Evolutionary conservation across 116 monocot genomes (phyloP).

Genomic region (Trichopus zeylanicus): DNA sequence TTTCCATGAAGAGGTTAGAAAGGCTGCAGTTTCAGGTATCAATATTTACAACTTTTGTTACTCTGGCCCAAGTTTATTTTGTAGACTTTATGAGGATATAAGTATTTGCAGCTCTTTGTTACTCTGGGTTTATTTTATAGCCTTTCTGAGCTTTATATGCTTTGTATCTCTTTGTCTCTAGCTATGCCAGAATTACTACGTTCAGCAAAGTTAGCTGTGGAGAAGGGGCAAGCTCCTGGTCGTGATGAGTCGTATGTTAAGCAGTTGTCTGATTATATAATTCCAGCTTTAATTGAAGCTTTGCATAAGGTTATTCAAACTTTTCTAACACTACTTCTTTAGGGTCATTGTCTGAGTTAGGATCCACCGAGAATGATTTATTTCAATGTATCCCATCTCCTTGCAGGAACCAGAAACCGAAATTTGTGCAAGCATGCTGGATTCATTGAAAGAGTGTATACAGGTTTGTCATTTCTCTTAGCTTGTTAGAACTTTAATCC

Average conservation of each 20-base stretch:
- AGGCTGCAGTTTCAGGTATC: constrained; percentile 90
- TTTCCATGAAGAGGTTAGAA: constrained; percentile 95
- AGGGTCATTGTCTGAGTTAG: neutral
- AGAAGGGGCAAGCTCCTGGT: constrained; percentile 70
- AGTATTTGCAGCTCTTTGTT: too few relatives aligned
- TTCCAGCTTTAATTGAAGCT: constrained; percentile 91
- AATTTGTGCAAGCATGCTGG: constrained; percentile 84
- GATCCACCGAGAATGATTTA: neutral
- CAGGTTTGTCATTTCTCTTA: constrained; percentile 36
- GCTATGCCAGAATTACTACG: constrained; percentile 89
- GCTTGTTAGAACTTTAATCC: neutral
- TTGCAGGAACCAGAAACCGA: constrained; percentile 90
- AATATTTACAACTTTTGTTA: neutral
- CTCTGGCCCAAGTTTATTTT: too few relatives aligned
- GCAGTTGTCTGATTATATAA: constrained; percentile 82
- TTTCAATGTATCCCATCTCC: neutral
- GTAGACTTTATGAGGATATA: too few relatives aligned
- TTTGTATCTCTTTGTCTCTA: constrained; percentile 14
- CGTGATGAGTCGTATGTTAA: constrained; percentile 82
- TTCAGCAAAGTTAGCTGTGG: constrained; percentile 82
- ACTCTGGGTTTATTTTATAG: neutral
- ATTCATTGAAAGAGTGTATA: constrained; percentile 83
- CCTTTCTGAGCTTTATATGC: neutral
- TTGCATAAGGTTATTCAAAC: constrained; percentile 60
- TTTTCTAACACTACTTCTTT: neutral